Evolutionary conservation across 1,284 basidiomycete genomes (phyloP).

Genomic region (Phenoliferia sp.): DNA sequence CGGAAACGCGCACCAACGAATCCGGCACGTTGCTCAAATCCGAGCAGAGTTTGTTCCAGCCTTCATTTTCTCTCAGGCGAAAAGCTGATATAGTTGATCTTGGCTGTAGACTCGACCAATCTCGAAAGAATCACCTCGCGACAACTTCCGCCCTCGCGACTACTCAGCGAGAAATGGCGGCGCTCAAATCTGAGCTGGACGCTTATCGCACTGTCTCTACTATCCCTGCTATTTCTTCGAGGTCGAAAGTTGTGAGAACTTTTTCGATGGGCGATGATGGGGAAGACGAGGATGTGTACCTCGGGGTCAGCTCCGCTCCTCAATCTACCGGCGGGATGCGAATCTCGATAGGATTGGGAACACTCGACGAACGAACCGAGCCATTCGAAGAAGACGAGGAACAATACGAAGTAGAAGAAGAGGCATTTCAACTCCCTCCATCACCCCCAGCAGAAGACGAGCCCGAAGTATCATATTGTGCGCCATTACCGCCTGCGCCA

Average conservation of each 20-base stretch:
- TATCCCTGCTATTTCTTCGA: background rate
- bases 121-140: background rate
- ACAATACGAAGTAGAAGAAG: background rate
- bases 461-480: background rate
- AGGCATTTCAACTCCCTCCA: background rate
- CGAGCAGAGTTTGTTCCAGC: background rate
- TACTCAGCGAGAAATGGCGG: background rate
- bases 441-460: background rate
- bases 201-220: slow-evolving; percentile 2
- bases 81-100: background rate
- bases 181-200: background rate
- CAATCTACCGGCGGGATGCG: background rate
- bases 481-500: too few relatives aligned
- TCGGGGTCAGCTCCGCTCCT: background rate
- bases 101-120: background rate
- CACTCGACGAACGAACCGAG: background rate
- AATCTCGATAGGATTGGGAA: background rate
- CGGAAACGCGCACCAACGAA: background rate
- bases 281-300: background rate
- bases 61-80: background rate
- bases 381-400: background rate
- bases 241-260: background rate
- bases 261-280: background rate
- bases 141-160: slow-evolving; percentile 2
- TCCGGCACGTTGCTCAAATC: slow-evolving; percentile 1